Evolutionary conservation across 306 rosid genomes (phyloP).

Genomic region (Cucurbita pepo): DNA sequence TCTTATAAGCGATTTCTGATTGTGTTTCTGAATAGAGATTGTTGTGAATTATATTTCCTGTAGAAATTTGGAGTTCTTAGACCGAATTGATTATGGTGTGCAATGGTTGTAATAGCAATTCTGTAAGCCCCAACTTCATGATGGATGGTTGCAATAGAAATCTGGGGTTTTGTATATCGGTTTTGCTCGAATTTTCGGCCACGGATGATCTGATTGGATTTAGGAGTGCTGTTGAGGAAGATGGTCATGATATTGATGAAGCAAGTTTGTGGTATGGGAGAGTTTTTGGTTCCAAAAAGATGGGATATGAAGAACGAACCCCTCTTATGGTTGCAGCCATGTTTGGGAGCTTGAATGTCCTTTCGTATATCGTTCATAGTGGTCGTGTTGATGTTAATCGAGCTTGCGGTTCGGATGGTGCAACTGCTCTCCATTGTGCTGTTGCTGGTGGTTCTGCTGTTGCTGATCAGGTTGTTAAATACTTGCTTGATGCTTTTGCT

Average conservation of each 20-base stretch:
- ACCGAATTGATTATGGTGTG: conserved; percentile 34
- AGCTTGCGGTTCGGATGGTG: conserved; percentile 44
- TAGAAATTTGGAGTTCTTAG: background rate
- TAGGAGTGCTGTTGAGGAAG: conserved; percentile 45
- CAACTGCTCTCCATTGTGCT: conserved; percentile 77
- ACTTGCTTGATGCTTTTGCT: conserved; percentile 54
- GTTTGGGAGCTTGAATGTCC: conserved; percentile 58
- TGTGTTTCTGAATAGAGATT: background rate
- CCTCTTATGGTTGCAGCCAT: conserved; percentile 77
- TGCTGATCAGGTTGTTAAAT: conserved; percentile 43
- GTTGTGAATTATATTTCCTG: background rate
- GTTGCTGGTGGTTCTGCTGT: conserved; percentile 48
- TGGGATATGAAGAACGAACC: conserved; percentile 55
- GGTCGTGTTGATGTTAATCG: conserved; percentile 49
- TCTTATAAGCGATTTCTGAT: background rate
- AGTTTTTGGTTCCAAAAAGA: conserved; percentile 43
- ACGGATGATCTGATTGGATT: conserved; percentile 39
- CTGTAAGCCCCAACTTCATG: conserved; percentile 24
- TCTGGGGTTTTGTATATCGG: conserved; percentile 12
- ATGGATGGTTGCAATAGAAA: conserved; percentile 20
- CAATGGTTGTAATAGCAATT: conserved; percentile 44
- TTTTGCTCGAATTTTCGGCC: conserved; percentile 53
- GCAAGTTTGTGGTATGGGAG: conserved; percentile 69
- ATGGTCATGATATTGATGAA: conserved; percentile 36
- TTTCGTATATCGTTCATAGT: conserved; percentile 34